Conservation (phyloP, 1,284 basidiomycete genomes). For the Trametes hirsuta region DNA sequence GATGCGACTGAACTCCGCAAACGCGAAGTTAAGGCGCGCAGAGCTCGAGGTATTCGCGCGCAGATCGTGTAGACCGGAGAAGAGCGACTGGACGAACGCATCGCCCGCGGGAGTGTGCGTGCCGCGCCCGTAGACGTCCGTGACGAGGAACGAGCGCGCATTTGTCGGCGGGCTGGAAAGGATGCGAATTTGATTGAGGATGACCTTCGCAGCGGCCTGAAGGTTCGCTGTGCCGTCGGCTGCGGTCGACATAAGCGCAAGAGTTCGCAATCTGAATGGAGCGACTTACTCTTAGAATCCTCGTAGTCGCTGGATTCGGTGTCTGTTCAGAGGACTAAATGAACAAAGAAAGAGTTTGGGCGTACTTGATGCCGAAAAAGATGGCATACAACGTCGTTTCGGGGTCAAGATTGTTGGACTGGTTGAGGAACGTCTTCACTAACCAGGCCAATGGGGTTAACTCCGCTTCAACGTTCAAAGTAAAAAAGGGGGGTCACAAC, state of each 20-base stretch:
- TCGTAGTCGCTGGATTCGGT: conserved; percentile 31
- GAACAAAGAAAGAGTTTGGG: neutral
- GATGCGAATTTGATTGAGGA: conserved; percentile 37
- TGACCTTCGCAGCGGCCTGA: conserved; percentile 37
- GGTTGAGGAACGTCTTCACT: conserved; percentile 37
- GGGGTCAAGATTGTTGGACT: conserved; percentile 37
- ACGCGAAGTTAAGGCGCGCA: neutral
- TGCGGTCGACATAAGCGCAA: neutral
- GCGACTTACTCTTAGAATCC: conserved; percentile 31
- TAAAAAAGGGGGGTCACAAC: neutral
- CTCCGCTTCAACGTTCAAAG: neutral
- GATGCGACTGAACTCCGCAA: conserved; percentile 32
- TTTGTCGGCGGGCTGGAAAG: conserved; percentile 34
- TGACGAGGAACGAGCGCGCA: conserved; percentile 36
- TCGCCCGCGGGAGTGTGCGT: conserved; percentile 32
- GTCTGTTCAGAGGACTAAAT: neutral
- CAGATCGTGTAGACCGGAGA: conserved; percentile 30
- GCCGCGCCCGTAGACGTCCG: conserved; percentile 39
- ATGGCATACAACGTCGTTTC: conserved; percentile 39
- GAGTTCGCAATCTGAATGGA: neutral
- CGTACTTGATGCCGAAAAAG: conserved; percentile 44
- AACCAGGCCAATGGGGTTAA: neutral
- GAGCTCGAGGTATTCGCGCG: conserved; percentile 14
- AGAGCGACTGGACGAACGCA: conserved; percentile 35
- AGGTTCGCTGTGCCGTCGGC: conserved; percentile 39